Conservation (phyloP, 352 stramenopile genomes). For the Peronosclerospora sorghi region DNA sequence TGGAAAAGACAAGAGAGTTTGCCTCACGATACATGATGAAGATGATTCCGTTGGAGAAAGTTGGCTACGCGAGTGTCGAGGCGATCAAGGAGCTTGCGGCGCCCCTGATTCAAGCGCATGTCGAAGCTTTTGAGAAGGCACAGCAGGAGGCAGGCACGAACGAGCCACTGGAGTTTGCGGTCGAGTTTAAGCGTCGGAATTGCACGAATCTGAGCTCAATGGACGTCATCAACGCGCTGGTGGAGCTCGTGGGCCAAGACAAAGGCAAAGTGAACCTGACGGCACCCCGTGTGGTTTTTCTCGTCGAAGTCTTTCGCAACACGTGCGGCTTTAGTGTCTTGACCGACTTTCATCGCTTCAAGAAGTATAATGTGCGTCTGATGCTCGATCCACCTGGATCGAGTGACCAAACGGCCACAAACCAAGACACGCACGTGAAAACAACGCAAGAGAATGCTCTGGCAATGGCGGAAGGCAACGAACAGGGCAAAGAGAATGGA, state of each 20-base stretch:
- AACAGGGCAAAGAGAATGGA: neutral
- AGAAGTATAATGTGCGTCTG: constrained; percentile 71
- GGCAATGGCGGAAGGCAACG: neutral
- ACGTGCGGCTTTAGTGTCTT: constrained; percentile 65
- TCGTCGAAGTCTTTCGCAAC: constrained; percentile 70
- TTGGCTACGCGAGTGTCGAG: constrained; percentile 52
- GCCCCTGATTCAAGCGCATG: constrained; percentile 42
- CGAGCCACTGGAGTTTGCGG: constrained; percentile 28
- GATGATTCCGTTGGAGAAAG: constrained; percentile 61
- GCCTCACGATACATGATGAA: constrained; percentile 62
- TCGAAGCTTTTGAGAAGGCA: constrained; percentile 23
- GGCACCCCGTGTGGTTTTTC: constrained; percentile 40
- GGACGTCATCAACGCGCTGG: constrained; percentile 63
- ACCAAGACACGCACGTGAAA: constrained; percentile 11
- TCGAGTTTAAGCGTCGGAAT: constrained; percentile 75
- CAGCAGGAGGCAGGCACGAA: constrained; percentile 13
- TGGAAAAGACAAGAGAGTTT: constrained; percentile 56
- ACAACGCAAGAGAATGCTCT: neutral
- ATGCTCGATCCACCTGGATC: constrained; percentile 50
- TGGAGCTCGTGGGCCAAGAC: constrained; percentile 34
- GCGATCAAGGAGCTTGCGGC: constrained; percentile 42
- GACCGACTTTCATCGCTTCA: constrained; percentile 61
- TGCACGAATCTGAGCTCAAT: constrained; percentile 59
- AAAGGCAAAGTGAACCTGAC: constrained; percentile 72
- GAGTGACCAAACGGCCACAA: constrained; percentile 20